phyloP scores from a whole-genome alignment of 1,284 basidiomycete species.

The Irpex rosettiformis region DNA sequence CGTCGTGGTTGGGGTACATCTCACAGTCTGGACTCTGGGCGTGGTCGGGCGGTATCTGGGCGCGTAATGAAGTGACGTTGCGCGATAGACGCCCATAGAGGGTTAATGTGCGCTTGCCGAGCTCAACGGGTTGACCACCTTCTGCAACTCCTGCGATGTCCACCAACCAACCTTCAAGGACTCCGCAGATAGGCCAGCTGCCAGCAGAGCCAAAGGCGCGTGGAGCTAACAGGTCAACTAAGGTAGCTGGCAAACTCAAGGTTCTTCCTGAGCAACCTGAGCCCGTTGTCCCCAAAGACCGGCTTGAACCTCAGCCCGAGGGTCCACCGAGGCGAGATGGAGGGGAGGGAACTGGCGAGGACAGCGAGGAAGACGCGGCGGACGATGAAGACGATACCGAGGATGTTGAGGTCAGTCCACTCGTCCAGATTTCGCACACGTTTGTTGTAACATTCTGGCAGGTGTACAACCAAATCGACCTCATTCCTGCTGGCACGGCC shows the following conservation, averaged over 20 bases:
- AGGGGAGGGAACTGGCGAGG: constrained; percentile 47
- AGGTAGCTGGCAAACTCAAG: constrained; percentile 85
- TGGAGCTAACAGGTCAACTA: constrained; percentile 83
- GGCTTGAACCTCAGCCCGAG: constrained; percentile 20
- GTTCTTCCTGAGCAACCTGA: constrained; percentile 92
- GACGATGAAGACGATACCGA: constrained; percentile 63
- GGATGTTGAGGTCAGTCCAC: constrained; percentile 61
- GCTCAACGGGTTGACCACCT: not conserved
- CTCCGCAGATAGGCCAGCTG: not conserved
- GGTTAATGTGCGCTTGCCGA: not conserved
- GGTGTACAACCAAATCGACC: constrained; percentile 88
- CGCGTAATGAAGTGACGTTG: not conserved
- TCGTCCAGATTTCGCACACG: constrained; percentile 7
- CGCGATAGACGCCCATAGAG: not conserved
- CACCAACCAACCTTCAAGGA: not conserved
- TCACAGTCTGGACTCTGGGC: too few relatives aligned
- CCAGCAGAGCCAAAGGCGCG: constrained; percentile 48
- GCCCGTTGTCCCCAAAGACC: constrained; percentile 30
- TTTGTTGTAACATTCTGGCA: constrained; percentile 26
- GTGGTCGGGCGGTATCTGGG: not conserved
- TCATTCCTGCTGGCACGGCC: constrained; percentile 93
- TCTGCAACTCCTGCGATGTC: not conserved
- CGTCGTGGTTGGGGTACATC: not conserved
- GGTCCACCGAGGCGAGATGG: constrained; percentile 36
- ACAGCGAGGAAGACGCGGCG: constrained; percentile 75